These are phyloP conservation scores for Tausonia pullulans DNA, from an alignment of 1,284 basidiomycete species.

Conservation along the genomic window DNA sequence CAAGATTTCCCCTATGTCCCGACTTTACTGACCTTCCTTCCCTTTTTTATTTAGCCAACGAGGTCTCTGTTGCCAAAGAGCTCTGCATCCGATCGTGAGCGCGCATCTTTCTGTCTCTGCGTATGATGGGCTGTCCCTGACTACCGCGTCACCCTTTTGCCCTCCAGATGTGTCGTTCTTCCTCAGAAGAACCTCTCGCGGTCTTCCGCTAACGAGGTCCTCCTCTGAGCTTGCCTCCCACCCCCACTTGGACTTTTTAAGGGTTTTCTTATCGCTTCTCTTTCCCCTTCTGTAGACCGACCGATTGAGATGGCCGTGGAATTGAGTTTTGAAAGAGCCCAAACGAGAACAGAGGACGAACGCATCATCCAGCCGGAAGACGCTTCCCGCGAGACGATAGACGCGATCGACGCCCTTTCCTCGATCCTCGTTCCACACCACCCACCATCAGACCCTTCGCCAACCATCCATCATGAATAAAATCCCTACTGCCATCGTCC, in stretches of 20 bases:
- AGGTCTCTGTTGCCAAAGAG: conserved; percentile 37
- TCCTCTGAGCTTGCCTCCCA: conserved; percentile 29
- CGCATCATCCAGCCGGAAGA: too few species aligned
- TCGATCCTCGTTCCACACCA: too few species aligned
- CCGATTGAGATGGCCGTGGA: too few species aligned
- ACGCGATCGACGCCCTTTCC: too few species aligned
- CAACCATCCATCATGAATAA: neutral
- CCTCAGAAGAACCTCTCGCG: conserved; percentile 38
- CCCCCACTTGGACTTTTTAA: too few species aligned
- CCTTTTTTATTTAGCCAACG: conserved; percentile 28
- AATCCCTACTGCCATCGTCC: neutral
- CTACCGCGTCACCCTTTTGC: neutral
- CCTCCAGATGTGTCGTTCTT: conserved; percentile 39
- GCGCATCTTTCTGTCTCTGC: conserved; percentile 19
- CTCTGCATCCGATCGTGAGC: conserved; percentile 29
- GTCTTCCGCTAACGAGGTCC: conserved; percentile 38
- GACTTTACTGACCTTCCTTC: neutral
- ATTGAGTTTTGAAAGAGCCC: too few species aligned
- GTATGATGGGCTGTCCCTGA: neutral
- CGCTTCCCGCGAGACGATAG: too few species aligned
- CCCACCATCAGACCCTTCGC: too few species aligned
- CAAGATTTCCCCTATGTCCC: neutral
- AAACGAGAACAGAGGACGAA: too few species aligned
- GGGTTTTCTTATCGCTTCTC: too few species aligned
- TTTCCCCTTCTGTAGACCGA: too few species aligned